Evolutionary conservation across 345 rosid species (phyloP).

Genomic region (Ailanthus altissimus): DNA sequence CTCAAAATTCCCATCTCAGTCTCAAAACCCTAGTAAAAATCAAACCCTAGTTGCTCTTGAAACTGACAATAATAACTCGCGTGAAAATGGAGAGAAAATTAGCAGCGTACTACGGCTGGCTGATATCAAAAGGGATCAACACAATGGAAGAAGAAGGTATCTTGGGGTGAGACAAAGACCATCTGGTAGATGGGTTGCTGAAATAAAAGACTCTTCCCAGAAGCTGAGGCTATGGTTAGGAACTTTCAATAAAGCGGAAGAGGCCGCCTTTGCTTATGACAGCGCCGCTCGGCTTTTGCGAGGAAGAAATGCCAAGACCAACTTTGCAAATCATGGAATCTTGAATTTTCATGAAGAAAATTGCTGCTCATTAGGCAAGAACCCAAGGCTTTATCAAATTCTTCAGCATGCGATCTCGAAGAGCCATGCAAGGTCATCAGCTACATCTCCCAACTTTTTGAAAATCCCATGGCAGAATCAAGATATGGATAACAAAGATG

Average conservation of each 20-base stretch:
- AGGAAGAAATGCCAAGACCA: constrained; percentile 54
- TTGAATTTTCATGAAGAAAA: constrained; percentile 19
- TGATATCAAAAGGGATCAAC: neutral
- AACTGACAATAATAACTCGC: neutral
- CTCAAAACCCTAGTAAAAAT: constrained; percentile 10
- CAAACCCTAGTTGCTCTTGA: constrained; percentile 4
- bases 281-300: constrained; percentile 47
- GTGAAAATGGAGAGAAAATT: constrained; percentile 22
- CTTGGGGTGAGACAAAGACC: constrained; percentile 63
- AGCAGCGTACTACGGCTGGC: constrained; percentile 1
- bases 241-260: constrained; percentile 48
- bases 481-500: neutral
- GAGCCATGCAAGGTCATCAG: constrained; percentile 34
- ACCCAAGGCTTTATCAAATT: constrained; percentile 38
- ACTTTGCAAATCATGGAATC: constrained; percentile 28
- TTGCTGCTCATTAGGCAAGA: constrained; percentile 16
- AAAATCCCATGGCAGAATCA: constrained; percentile 10
- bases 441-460: neutral
- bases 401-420: constrained; percentile 40
- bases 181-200: constrained; percentile 66
- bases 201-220: constrained; percentile 53
- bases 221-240: constrained; percentile 64
- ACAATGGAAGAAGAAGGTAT: constrained; percentile 28
- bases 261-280: constrained; percentile 57
- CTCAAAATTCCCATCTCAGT: neutral